Conservation (phyloP, 2,329 filamentous ascomycete species). For the Ophiostoma novo-ulmi region DNA sequence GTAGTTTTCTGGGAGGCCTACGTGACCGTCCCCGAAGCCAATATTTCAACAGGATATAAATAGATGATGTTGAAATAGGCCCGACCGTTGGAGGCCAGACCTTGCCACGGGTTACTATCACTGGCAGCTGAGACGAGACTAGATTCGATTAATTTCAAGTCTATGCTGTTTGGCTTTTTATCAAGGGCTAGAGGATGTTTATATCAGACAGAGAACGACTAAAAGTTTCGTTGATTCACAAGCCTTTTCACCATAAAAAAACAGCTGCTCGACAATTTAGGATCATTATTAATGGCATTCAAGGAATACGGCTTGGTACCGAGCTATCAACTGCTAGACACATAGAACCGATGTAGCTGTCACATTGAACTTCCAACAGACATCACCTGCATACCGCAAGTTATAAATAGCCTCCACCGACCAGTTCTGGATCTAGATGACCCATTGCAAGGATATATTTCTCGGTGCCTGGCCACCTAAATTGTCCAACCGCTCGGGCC, state of each 20-base stretch:
- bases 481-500: slow-evolving; percentile 9
- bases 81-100: not conserved
- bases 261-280: too few relatives aligned
- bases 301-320: not conserved
- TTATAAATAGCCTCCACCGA: not conserved
- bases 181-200: not conserved
- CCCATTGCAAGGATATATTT: not conserved
- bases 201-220: not conserved
- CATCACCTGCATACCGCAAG: not conserved
- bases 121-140: not conserved
- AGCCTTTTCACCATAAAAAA: too few relatives aligned
- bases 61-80: not conserved
- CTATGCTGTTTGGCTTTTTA: not conserved
- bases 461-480: not conserved
- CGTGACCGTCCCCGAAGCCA: not conserved
- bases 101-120: not conserved
- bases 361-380: slow-evolving; percentile 4
- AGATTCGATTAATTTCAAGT: not conserved
- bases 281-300: too few relatives aligned
- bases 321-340: not conserved
- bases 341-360: not conserved
- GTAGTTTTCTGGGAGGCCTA: not conserved
- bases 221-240: not conserved
- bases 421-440: not conserved
- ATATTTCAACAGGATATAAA: not conserved